A percentile compares a stretch with the other conserved stretches of the same genome.
phyloP scores from a whole-genome alignment of 2,329 filamentous ascomycete species.

The Lasiodiplodia theobromae region DNA sequence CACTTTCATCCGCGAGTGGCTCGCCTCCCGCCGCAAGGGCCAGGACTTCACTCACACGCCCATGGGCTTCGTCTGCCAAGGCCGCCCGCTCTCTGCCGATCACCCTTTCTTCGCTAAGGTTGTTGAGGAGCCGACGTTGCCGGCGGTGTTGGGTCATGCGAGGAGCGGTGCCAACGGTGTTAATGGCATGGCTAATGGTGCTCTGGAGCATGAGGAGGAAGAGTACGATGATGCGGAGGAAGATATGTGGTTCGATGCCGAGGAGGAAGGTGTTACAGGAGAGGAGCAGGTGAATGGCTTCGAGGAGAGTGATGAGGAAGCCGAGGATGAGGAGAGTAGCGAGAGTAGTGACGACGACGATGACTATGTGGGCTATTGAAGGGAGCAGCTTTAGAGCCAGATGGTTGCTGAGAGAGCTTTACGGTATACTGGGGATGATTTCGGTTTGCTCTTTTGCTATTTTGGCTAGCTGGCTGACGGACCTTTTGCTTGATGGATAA shows the following conservation, averaged over 20 bases:
- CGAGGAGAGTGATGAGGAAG: not conserved
- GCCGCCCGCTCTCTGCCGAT: slow-evolving; percentile 55
- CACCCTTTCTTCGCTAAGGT: slow-evolving; percentile 61
- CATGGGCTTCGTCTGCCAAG: slow-evolving; percentile 64
- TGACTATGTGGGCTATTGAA: not conserved
- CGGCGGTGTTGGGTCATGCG: not conserved
- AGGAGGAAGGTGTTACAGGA: not conserved
- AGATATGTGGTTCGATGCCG: not conserved
- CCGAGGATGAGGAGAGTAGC: not conserved
- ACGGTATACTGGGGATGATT: too few relatives aligned
- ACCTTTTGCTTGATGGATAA: too few relatives aligned
- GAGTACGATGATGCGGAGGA: not conserved
- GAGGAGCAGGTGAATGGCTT: not conserved
- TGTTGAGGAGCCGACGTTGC: not conserved
- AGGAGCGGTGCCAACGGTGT: not conserved
- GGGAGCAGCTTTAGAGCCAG: not conserved
- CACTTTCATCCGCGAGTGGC: slow-evolving; percentile 62
- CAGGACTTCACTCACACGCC: slow-evolving; percentile 67
- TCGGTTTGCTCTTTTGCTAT: too few relatives aligned
- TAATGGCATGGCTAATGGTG: not conserved
- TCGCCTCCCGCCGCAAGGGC: slow-evolving; percentile 60
- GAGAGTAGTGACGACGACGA: not conserved
- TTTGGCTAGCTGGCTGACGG: too few relatives aligned
- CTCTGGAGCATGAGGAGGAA: not conserved
- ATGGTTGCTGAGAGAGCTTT: too few relatives aligned